Evolutionary conservation across 805 yeast species (phyloP), one percentile per base, ranked within the genome.

Genomic region (Metschnikowia bowlesiae): DNA sequence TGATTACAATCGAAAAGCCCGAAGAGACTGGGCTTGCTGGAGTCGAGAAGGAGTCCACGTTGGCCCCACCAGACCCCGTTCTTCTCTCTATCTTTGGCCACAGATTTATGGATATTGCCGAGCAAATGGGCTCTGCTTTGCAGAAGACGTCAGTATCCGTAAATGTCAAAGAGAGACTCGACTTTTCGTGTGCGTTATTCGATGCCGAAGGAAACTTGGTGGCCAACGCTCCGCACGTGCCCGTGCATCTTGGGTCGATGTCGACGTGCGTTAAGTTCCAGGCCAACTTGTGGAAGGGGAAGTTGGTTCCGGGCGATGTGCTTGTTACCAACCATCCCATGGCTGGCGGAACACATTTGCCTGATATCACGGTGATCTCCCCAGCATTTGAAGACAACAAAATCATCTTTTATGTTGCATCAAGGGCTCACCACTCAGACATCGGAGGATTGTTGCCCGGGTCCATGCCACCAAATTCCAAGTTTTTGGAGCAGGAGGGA

Each of bases 381-480:
- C 98, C 98, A 0, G 90, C 91, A 1, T 86, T 89, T 62, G 74
- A 74, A 30, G 52, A 58, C 18, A 53, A 60, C 28, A 74, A 70
- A 22, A 78, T 73, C 6, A 80, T 89, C 29, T 91, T 91, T 65
- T 91, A 89, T 75, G 90, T 89, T 11, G 98, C 97, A 0, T 85
- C 96, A 0, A 76, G 98, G 56, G 97, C 97, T 2, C 98, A 91
- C 68, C 98, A 92, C 69, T 91, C 97, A 6, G 98, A 91, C 67
- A 91, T 92, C 62, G 97, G 98, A 14, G 95, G 96, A 11, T 81
- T 85, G 51, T 69, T 89, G 34, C 96, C 97, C 0, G 97, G 97
- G 1, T 86, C 96, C 0, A 89, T 91, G 90, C 97, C 97, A 13
- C 96, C 97, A 8, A 83, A 86, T 62, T 89, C 97, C 2, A 88